Conservation (phyloP, 805 yeast genomes). For the Isabelozyma gotoi region DNA sequence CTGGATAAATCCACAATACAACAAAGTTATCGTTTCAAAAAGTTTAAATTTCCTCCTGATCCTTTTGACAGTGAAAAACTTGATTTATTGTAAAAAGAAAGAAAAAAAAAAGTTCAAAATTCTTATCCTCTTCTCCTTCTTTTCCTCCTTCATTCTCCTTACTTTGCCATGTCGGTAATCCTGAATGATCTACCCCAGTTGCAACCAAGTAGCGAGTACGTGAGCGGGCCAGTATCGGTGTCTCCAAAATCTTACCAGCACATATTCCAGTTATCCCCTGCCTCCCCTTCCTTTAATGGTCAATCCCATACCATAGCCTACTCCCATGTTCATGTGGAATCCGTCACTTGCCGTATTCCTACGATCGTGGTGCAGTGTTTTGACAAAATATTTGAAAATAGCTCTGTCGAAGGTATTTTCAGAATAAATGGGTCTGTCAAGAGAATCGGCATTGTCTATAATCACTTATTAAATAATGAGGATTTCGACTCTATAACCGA, state of each 20-base stretch:
- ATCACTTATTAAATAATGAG: slow-evolving; percentile 9
- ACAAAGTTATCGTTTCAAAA: not conserved
- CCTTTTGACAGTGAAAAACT: not conserved
- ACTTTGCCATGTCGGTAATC: not conserved
- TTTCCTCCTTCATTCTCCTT: not conserved
- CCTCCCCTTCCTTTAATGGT: not conserved
- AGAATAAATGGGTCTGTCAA: slow-evolving; percentile 31
- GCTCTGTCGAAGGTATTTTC: slow-evolving; percentile 27
- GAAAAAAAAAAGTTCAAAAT: no score
- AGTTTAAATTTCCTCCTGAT: not conserved
- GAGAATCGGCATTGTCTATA: slow-evolving; percentile 19
- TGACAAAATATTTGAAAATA: slow-evolving; percentile 14
- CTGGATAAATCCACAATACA: no score
- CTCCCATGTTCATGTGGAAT: not conserved
- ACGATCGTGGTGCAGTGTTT: slow-evolving; percentile 19
- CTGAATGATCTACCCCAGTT: not conserved
- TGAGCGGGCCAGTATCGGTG: not conserved
- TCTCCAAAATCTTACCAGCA: not conserved
- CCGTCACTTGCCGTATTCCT: slow-evolving; percentile 11
- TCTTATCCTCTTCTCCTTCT: not conserved
- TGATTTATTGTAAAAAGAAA: no score
- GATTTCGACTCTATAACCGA: slow-evolving; percentile 12
- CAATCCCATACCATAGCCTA: not conserved
- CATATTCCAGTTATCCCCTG: not conserved
- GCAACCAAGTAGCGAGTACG: not conserved